Evolutionary conservation across 1,284 basidiomycete species (phyloP), one percentile per base, ranked within the genome.

Genomic region (Sphagnurus paluster): DNA sequence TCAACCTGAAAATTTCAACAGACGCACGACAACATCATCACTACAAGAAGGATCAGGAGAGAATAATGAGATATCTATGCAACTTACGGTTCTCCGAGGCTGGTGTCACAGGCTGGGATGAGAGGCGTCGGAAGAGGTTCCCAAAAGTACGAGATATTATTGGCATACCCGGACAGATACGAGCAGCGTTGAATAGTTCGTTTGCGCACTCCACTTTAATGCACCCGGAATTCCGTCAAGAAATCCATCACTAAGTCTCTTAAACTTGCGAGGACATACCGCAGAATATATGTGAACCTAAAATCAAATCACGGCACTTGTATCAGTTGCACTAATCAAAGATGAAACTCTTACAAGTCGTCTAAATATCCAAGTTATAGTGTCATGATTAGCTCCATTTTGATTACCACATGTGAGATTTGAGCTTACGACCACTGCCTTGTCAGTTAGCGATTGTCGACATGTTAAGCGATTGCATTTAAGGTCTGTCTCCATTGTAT

Each of bases 241-340:
- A 21, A 32, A 28, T 40, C n/a, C n/a, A 44, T 17, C 25, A 42
- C 38, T 42, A 42, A n/a, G 21, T 14, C 25, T 39, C 40, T 25
- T 17, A 5, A 17, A 39, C 32, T 14, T 2, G 35, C 17, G n/a
- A 7, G 26, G 25, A 62, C 77, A 56, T 65, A 87, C 87, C 73
- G 61, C 88, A 90, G 63, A 91, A 90, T 63, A 91, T 88, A 70
- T 90, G 88, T 49, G 86, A 89, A 65, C 85, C 87, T 79, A 39
- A 26, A n/a, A n/a, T n/a, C n/a, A n/a, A n/a, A n/a, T n/a, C n/a
- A n/a, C n/a, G 38, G 30, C 17, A 42, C 38, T 50, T 23, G 38
- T 17, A 11, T 17, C 45, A 14, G 13, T 21, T 25, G 39, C 11
- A 40, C 26, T 29, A 6, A 11, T 30, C 21, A 25, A 26, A 23